A percentile compares a stretch with the other conserved stretches of the same genome.
phyloP scores from a whole-genome alignment of 768 basidiomycete species.

The Tulasnella sp. region DNA sequence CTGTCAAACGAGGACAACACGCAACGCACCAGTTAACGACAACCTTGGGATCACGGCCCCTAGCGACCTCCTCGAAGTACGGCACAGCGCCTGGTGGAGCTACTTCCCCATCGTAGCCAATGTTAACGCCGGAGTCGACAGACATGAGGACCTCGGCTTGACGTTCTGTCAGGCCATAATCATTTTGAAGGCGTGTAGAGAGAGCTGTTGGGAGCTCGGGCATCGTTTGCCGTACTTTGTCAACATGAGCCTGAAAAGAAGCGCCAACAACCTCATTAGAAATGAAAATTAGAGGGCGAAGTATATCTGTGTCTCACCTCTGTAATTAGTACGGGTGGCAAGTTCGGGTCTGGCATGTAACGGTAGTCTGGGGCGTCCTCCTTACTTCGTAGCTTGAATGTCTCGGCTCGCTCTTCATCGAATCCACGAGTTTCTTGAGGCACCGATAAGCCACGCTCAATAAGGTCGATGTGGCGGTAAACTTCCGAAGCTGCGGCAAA shows the following conservation, averaged over 20 bases:
- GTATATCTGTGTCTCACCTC: constrained; percentile 24
- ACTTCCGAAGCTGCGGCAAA: constrained; percentile 70
- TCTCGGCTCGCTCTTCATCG: constrained; percentile 78
- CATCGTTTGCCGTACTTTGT: constrained; percentile 54
- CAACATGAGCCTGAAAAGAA: constrained; percentile 63
- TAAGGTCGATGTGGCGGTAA: constrained; percentile 69
- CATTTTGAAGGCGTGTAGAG: constrained; percentile 55
- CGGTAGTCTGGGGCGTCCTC: constrained; percentile 95
- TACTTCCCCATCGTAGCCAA: constrained; percentile 62
- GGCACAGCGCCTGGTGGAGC: constrained; percentile 57
- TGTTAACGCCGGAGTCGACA: constrained; percentile 67
- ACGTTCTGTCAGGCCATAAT: constrained; percentile 58
- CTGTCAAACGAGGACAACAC: neutral
- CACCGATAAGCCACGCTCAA: constrained; percentile 52
- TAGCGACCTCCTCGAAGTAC: constrained; percentile 78
- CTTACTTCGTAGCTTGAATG: constrained; percentile 82
- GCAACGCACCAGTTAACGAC: constrained; percentile 80
- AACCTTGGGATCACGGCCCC: constrained; percentile 62
- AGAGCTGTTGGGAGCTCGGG: constrained; percentile 78
- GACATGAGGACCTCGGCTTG: constrained; percentile 77
- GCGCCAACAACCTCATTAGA: constrained; percentile 42
- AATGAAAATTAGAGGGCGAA: neutral
- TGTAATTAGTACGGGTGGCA: constrained; percentile 67
- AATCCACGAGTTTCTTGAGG: constrained; percentile 90
- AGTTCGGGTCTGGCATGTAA: constrained; percentile 97